Evolutionary conservation across 257 asterid species (phyloP).

Genomic region (Solanum chilense): DNA sequence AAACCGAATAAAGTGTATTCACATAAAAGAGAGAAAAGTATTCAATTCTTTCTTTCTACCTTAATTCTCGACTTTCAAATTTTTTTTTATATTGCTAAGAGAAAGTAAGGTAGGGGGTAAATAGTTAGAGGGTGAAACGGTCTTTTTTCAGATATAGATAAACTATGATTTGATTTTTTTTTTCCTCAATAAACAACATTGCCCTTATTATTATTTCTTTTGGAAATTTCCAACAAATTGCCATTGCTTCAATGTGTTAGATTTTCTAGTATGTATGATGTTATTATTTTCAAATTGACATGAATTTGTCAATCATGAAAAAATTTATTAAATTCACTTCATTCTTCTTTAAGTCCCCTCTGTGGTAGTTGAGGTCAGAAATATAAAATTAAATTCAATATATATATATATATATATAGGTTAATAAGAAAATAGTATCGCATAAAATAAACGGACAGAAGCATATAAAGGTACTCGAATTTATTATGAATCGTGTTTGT

Average conservation of each 20-base stretch:
- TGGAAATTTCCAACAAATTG: background rate
- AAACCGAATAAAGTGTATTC: background rate
- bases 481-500: background rate
- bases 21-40: background rate
- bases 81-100: background rate
- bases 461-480: background rate
- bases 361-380: background rate
- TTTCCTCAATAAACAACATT: background rate
- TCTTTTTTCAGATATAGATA: background rate
- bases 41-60: background rate
- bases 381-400: background rate
- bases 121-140: background rate
- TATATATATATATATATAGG: too few relatives aligned
- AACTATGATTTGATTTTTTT: background rate
- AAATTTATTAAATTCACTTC: background rate
- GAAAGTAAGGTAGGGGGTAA: background rate
- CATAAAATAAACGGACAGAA: background rate
- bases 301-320: background rate
- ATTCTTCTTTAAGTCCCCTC: background rate
- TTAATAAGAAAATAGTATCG: background rate
- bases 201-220: background rate
- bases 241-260: background rate
- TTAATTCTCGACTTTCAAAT: background rate
- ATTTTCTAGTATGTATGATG: background rate
- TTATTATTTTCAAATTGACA: background rate